Base-by-base conservation (phyloP, 805 yeast species). In the Grigorovia jiainica region DNA sequence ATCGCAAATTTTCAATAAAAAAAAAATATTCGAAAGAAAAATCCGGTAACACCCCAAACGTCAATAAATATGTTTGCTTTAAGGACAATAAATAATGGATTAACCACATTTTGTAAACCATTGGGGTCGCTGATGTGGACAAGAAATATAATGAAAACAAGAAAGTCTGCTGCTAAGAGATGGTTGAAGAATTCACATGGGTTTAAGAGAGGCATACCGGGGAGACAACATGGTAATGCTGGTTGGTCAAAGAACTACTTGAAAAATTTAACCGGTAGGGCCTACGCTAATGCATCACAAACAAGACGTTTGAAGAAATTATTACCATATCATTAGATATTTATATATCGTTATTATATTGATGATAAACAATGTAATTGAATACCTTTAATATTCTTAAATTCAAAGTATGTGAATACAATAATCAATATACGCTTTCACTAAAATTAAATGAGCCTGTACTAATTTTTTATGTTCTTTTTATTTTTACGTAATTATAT, bases 221-320 rank as follows among this genome's bases (percentile, higher is more conserved):
- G 95, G 9, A 76, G 95, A 67, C 82, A 84, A 50, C 97, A 89
- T 60, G 96, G 97, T 39, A 89, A 89, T 56, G 85, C 87, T 1
- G 89, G 95, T 18, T 89, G 92, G 82, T 73, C 87, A 25, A 66
- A 75, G 33, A 71, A 79, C 40, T 69, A 74, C 20, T 64, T 82
- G 54, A 67, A 75, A 46, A 72, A 71, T 52, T 69, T 82, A 62
- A 74, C 78, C 49, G 82, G 77, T 24, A 81, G 71, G 50, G 75
- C 71, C 7, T 58, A 64, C 51, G 85, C 78, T 32, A 70, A 74
- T 36, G 66, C 69, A 19, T 65, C 70, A 19, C 87, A 82, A 55
- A 66, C 75, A 39, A 75, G 74, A 54, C 80, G 77, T 57, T 57
- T 81, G 47, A 72, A 67, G 53, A 77, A 73, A 54, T 61, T 78